Percentiles rank a stretch among this genome's conserved stretches.
Conservation (phyloP, 768 basidiomycete genomes). For the Dioszegia crocea region DNA sequence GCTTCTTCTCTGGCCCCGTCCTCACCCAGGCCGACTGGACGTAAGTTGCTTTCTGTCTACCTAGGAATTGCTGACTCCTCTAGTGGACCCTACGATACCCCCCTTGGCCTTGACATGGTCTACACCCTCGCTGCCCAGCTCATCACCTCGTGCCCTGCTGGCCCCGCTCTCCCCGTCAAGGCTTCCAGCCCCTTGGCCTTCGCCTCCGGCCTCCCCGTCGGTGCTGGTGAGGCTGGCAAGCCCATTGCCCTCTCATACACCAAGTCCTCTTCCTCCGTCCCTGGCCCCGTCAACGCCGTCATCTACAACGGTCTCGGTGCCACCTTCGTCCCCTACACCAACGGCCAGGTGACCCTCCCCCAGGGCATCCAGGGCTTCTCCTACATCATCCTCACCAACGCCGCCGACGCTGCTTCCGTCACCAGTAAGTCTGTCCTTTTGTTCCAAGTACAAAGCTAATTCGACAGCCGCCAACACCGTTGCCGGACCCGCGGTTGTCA, state of each 20-base stretch:
- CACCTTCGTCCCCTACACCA: conserved; percentile 20
- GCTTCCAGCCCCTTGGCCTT: conserved; percentile 55
- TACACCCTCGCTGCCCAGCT: conserved; percentile 55
- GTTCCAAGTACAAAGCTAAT: neutral
- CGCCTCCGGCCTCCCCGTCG: conserved; percentile 9
- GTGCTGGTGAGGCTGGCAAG: conserved; percentile 33
- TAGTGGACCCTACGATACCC: conserved; percentile 56
- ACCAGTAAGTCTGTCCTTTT: conserved; percentile 12
- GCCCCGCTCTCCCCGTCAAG: conserved; percentile 56
- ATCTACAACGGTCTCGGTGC: conserved; percentile 36
- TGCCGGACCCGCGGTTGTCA: conserved; percentile 59
- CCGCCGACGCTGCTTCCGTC: conserved; percentile 28
- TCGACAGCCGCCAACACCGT: conserved; percentile 54
- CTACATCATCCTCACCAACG: conserved; percentile 38
- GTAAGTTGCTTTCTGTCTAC: conserved; percentile 1
- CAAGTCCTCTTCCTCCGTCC: neutral
- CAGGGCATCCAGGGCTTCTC: conserved; percentile 26
- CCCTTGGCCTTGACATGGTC: conserved; percentile 53
- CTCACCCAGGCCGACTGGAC: conserved; percentile 8
- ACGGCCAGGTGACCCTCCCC: conserved; percentile 31
- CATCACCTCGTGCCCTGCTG: conserved; percentile 59
- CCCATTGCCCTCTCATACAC: conserved; percentile 57
- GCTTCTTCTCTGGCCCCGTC: conserved; percentile 49
- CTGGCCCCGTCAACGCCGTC: conserved; percentile 35
- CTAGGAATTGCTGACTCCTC: neutral